phyloP scores from a whole-genome alignment of 2,329 filamentous ascomycete genomes.

The Hymenoscyphus linearis region DNA sequence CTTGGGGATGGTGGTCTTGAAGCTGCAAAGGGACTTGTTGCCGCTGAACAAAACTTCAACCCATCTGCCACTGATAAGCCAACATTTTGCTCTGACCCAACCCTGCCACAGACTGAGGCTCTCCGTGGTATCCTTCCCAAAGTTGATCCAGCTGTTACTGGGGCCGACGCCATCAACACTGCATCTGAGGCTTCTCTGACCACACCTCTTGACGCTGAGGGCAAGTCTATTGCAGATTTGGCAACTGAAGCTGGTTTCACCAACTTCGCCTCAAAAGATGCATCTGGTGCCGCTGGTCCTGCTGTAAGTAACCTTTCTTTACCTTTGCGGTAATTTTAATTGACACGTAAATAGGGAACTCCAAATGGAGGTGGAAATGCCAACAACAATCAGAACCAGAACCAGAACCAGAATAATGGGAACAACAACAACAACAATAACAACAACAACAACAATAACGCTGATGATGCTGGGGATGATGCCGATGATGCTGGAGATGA shows the following conservation, averaged over 20 bases:
- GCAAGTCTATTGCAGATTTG: slow-evolving; percentile 60
- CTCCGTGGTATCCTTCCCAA: slow-evolving; percentile 63
- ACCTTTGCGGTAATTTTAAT: too few relatives aligned
- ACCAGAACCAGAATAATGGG: too few relatives aligned
- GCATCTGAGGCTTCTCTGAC: slow-evolving; percentile 49
- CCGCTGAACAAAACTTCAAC: slow-evolving; percentile 70
- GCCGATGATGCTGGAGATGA: too few relatives aligned
- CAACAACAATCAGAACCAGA: neutral
- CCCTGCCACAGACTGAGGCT: slow-evolving; percentile 53
- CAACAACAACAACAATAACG: too few relatives aligned
- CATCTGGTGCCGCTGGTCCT: slow-evolving; percentile 26
- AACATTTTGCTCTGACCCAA: slow-evolving; percentile 58
- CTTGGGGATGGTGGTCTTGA: slow-evolving; percentile 56
- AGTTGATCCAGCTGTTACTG: slow-evolving; percentile 58
- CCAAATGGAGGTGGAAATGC: neutral
- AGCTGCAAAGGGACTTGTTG: slow-evolving; percentile 57
- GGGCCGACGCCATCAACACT: slow-evolving; percentile 53
- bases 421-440: too few relatives aligned
- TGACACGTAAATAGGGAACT: neutral
- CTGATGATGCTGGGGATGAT: too few relatives aligned
- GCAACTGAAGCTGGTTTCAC: slow-evolving; percentile 56
- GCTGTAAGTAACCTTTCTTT: neutral
- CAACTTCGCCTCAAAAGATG: slow-evolving; percentile 45
- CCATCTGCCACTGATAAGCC: slow-evolving; percentile 55
- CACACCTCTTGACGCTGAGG: slow-evolving; percentile 51